Evolutionary conservation across 805 yeast genomes (phyloP).

Genomic region (Priceomyces fermenticarens): DNA sequence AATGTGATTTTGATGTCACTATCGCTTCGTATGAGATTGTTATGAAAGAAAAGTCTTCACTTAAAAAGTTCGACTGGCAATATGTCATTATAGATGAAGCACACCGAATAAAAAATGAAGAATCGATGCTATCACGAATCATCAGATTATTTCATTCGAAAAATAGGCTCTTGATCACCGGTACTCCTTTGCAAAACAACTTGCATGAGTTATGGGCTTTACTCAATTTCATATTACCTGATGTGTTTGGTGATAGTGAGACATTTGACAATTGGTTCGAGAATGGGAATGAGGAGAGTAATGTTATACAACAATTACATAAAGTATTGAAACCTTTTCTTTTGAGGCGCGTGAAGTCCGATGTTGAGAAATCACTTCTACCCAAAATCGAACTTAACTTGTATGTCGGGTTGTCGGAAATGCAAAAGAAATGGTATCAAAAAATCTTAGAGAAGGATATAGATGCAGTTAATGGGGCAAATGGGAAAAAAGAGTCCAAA

Average conservation of each 20-base stretch:
- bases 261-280: conserved; percentile 76
- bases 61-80: conserved; percentile 70
- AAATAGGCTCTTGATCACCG: conserved; percentile 71
- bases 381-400: conserved; percentile 75
- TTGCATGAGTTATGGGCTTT: conserved; percentile 81
- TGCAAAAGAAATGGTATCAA: conserved; percentile 79
- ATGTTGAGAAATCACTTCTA: conserved; percentile 73
- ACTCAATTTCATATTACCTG: conserved; percentile 72
- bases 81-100: conserved; percentile 81
- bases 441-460: conserved; percentile 74
- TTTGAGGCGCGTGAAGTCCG: conserved; percentile 72
- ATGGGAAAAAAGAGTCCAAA: conserved; percentile 70
- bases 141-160: conserved; percentile 68
- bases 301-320: conserved; percentile 65
- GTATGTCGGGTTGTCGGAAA: conserved; percentile 71
- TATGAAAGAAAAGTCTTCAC: conserved; percentile 66
- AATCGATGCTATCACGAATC: conserved; percentile 67
- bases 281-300: conserved; percentile 36
- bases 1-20: conserved; percentile 70
- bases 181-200: conserved; percentile 80
- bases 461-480: conserved; percentile 83
- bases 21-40: conserved; percentile 75
- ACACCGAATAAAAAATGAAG: conserved; percentile 78
- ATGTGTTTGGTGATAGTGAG: conserved; percentile 69
- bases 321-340: conserved; percentile 74